Percentiles rank a stretch among this genome's conserved stretches.
phyloP scores from a whole-genome alignment of 148 eudicot genomes.

The Vaccinium darrowii region DNA sequence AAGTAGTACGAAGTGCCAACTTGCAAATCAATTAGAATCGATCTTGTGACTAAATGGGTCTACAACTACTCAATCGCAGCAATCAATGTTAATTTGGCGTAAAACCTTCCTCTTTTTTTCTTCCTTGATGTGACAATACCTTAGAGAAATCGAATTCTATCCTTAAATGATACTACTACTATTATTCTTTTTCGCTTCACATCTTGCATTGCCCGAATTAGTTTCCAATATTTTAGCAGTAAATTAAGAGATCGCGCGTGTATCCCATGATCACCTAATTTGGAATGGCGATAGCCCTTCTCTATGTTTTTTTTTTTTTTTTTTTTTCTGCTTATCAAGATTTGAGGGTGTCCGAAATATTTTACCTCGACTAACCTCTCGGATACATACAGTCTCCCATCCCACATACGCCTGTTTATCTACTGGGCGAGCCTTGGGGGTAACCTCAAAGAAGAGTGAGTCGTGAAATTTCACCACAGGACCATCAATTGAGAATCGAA shows the following conservation, averaged over 20 bases:
- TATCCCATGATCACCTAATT: neutral
- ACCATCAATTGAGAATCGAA: no score
- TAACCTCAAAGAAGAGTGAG: no score
- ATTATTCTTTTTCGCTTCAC: neutral
- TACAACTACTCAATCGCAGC: no score
- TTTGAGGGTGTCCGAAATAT: no score
- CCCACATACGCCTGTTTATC: no score
- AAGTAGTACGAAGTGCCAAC: no score
- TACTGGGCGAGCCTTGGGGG: no score
- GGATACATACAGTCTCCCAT: no score
- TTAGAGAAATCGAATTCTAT: neutral
- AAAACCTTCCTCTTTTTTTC: no score
- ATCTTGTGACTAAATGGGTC: neutral
- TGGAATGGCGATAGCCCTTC: neutral
- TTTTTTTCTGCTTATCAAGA: no score
- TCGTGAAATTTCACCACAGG: no score
- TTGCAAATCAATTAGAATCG: neutral
- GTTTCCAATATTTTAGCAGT: neutral
- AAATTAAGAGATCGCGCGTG: neutral
- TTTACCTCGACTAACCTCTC: no score
- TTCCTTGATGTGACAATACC: neutral
- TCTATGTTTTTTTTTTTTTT: neutral
- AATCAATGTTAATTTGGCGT: neutral
- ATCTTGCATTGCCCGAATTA: neutral
- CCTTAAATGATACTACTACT: neutral